A percentile compares a stretch with the other conserved stretches of the same genome.
Conservation (phyloP, 108 stramenopile species). For the Stephanodiscus triporus region DNA sequence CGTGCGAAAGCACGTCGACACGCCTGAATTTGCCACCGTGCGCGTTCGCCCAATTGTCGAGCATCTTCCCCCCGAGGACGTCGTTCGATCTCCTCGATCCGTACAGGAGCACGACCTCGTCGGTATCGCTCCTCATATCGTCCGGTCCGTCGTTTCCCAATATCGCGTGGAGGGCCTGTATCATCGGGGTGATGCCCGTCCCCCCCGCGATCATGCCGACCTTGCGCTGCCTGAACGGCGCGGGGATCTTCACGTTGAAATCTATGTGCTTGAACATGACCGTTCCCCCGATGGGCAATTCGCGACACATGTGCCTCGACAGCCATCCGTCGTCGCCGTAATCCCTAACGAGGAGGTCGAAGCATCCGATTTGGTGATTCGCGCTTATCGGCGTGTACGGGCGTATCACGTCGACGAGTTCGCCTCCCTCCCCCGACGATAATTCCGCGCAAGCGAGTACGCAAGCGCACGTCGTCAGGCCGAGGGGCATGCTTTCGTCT, state of each 20-base stretch:
- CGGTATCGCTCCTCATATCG: conserved; percentile 37
- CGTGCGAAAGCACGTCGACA: conserved; percentile 72
- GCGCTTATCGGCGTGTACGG: conserved; percentile 96
- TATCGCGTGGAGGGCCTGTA: conserved; percentile 95
- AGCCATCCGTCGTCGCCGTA: conserved; percentile 68
- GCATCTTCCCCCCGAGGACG: conserved; percentile 84
- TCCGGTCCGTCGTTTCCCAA: conserved; percentile 73
- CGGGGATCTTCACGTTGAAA: conserved; percentile 90
- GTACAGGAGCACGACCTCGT: conserved; percentile 85
- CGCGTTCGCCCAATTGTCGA: conserved; percentile 65
- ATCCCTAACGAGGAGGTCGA: conserved; percentile 92
- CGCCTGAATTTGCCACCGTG: conserved; percentile 60
- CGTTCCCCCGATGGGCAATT: conserved; percentile 42
- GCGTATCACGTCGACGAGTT: conserved; percentile 67
- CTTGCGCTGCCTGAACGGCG: conserved; percentile 72
- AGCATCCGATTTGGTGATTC: conserved; percentile 84
- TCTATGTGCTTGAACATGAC: conserved; percentile 83
- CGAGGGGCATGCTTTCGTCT: conserved; percentile 59
- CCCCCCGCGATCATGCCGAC: conserved; percentile 94
- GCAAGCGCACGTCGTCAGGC: conserved; percentile 89
- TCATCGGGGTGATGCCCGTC: conserved; percentile 96
- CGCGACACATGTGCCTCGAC: conserved; percentile 63
- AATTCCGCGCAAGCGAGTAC: conserved; percentile 82
- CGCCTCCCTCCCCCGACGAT: conserved; percentile 40
- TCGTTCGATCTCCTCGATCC: conserved; percentile 74